These are phyloP conservation scores for Boletales sp. DNA, from an alignment of 768 basidiomycete species.

Conservation along the genomic window DNA sequence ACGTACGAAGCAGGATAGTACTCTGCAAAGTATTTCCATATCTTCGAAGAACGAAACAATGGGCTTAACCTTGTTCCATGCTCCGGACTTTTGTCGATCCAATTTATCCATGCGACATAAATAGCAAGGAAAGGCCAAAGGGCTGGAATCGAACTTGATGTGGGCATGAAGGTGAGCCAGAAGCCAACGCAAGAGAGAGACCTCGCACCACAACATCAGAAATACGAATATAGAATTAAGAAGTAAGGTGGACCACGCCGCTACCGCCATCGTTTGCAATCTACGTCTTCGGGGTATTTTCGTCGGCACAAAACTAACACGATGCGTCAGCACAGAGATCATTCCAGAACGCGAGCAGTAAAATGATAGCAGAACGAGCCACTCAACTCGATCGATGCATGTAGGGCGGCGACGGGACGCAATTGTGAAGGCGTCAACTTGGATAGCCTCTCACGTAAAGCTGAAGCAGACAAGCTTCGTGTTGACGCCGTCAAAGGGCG, in stretches of 20 bases:
- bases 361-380: background rate
- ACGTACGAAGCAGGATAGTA: conserved; percentile 89
- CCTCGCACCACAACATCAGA: conserved; percentile 73
- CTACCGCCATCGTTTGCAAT: conserved; percentile 86
- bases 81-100: conserved; percentile 75
- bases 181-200: background rate
- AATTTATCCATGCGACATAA: conserved; percentile 77
- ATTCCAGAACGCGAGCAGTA: background rate
- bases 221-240: conserved; percentile 64
- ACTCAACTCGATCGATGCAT: conserved; percentile 73
- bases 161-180: background rate
- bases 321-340: conserved; percentile 1
- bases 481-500: conserved; percentile 36
- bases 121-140: conserved; percentile 81
- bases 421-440: conserved; percentile 56
- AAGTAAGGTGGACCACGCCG: conserved; percentile 82
- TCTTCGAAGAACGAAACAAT: conserved; percentile 66
- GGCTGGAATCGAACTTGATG: conserved; percentile 74
- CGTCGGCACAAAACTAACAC: conserved; percentile 74
- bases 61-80: conserved; percentile 64
- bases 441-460: conserved; percentile 60
- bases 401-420: conserved; percentile 60
- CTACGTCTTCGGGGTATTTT: conserved; percentile 82
- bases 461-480: conserved; percentile 56
- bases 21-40: conserved; percentile 91